Percentiles rank a stretch among this genome's conserved stretches.
Evolutionary conservation across 345 rosid genomes (phyloP).

Genomic region (Chamaenerion angustifolium): DNA sequence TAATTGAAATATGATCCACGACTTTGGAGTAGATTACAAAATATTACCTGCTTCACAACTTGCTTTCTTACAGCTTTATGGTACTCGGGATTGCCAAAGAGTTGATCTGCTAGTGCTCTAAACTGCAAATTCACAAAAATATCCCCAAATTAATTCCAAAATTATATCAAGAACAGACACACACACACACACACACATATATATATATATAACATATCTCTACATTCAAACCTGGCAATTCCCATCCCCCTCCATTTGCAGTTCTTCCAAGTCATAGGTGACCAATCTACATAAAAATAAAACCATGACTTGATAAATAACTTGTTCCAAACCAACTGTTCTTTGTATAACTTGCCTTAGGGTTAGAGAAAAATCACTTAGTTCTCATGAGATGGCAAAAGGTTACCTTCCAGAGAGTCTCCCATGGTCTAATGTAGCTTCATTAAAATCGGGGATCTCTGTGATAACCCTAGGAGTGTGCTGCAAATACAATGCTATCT

Average conservation of each 20-base stretch:
- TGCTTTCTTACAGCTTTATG: slow-evolving; percentile 75
- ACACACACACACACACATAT: neutral
- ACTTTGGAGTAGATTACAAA: too few relatives aligned
- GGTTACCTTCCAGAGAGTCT: slow-evolving; percentile 77
- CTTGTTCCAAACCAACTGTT: neutral
- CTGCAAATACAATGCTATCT: slow-evolving; percentile 33
- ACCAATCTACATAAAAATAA: slow-evolving; percentile 40
- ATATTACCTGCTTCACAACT: slow-evolving; percentile 81
- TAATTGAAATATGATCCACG: too few relatives aligned
- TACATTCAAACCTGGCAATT: slow-evolving; percentile 65
- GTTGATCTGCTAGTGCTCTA: slow-evolving; percentile 91
- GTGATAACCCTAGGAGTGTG: slow-evolving; percentile 81
- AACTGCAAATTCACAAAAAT: slow-evolving; percentile 31
- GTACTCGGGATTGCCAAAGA: slow-evolving; percentile 65
- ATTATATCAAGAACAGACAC: neutral
- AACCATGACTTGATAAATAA: slow-evolving; percentile 6
- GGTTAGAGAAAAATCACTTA: neutral
- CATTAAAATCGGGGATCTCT: slow-evolving; percentile 63
- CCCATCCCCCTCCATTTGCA: slow-evolving; percentile 91
- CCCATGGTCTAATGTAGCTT: slow-evolving; percentile 83
- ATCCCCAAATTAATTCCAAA: neutral
- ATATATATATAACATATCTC: neutral
- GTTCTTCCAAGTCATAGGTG: slow-evolving; percentile 70
- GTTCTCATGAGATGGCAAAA: too few relatives aligned
- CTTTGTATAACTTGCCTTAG: neutral